Conservation (phyloP, 805 yeast species). For the Nakazawaea holstii region DNA sequence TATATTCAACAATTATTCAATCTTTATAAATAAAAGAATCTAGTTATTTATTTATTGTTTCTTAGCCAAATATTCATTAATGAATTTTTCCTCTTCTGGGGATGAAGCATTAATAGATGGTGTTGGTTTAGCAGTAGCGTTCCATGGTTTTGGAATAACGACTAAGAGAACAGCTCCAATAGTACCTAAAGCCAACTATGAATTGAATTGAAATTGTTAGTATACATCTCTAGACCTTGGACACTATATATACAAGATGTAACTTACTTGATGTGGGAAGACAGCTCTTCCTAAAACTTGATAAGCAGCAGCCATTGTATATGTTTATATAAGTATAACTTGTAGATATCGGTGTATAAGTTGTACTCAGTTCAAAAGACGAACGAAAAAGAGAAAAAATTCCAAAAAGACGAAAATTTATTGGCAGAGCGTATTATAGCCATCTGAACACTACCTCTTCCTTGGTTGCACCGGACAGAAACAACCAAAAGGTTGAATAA, state of each 20-base stretch:
- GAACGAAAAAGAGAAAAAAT: too few relatives aligned
- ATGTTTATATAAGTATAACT: neutral
- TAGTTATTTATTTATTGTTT: slow-evolving; percentile 18
- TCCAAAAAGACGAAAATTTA: too few relatives aligned
- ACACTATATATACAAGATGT: slow-evolving; percentile 4
- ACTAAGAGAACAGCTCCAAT: slow-evolving; percentile 61
- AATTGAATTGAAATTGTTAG: neutral
- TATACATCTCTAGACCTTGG: neutral
- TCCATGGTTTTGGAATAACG: slow-evolving; percentile 73
- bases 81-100: slow-evolving; percentile 87
- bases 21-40: too few relatives aligned
- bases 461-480: too few relatives aligned
- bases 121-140: slow-evolving; percentile 46
- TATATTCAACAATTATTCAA: too few relatives aligned
- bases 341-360: too few relatives aligned
- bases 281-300: slow-evolving; percentile 77
- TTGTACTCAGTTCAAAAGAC: too few relatives aligned
- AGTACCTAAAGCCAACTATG: slow-evolving; percentile 72
- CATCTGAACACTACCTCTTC: too few relatives aligned
- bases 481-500: too few relatives aligned
- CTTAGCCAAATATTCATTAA: slow-evolving; percentile 57
- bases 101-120: slow-evolving; percentile 73
- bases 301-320: slow-evolving; percentile 76
- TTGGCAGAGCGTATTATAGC: too few relatives aligned
- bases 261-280: slow-evolving; percentile 68